phyloP scores from a whole-genome alignment of 202 grass and related monocot genomes.

The Panicum hallii region DNA sequence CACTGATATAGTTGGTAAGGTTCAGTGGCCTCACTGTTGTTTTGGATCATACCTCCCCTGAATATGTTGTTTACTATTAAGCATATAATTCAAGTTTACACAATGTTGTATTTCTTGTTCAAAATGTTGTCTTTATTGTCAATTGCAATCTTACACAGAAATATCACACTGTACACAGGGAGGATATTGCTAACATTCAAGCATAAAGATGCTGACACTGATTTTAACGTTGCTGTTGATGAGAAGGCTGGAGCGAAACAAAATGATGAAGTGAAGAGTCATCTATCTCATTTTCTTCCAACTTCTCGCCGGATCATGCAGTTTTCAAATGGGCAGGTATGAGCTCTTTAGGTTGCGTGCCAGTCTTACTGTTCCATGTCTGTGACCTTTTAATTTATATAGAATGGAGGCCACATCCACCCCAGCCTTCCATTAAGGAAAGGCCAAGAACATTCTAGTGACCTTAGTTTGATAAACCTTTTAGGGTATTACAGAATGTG shows the following conservation, averaged over 20 bases:
- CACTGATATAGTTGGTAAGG: slow-evolving; percentile 89
- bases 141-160: slow-evolving; percentile 38
- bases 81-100: neutral
- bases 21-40: slow-evolving; percentile 13
- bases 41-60: neutral
- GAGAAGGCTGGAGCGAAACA: slow-evolving; percentile 50
- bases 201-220: slow-evolving; percentile 40
- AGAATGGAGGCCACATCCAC: neutral
- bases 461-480: slow-evolving; percentile 31
- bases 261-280: slow-evolving; percentile 63
- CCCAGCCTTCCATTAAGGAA: neutral
- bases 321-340: slow-evolving; percentile 92
- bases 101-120: neutral
- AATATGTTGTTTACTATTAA: slow-evolving; percentile 4
- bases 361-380: neutral
- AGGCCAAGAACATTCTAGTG: neutral
- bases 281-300: slow-evolving; percentile 88
- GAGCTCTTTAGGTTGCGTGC: slow-evolving; percentile 23
- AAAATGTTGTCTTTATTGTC: neutral
- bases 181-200: slow-evolving; percentile 83
- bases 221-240: slow-evolving; percentile 33
- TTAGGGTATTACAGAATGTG: neutral
- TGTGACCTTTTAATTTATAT: slow-evolving; percentile 1
- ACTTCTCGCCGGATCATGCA: slow-evolving; percentile 93
- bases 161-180: slow-evolving; percentile 47